Evolutionary conservation across 257 asterid genomes (phyloP).

Genomic region (Datura wrightii): DNA sequence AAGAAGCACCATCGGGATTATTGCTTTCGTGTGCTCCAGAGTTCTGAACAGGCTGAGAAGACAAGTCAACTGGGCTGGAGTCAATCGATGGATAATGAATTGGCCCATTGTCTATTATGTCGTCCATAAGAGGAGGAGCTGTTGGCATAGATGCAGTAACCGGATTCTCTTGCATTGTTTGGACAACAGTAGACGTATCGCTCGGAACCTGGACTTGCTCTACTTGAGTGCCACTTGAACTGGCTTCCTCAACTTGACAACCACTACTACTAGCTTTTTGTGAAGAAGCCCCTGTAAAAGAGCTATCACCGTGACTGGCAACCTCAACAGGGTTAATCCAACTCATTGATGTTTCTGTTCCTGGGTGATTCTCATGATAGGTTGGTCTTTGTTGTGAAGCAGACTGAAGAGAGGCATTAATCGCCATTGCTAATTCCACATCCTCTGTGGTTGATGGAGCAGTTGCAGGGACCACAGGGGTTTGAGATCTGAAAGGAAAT

Average conservation of each 20-base stretch:
- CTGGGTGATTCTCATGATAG: constrained; percentile 38
- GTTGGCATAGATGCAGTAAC: constrained; percentile 53
- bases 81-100: constrained; percentile 82
- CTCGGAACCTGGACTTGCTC: constrained; percentile 38
- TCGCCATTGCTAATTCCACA: constrained; percentile 63
- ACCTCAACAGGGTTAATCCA: constrained; percentile 35
- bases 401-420: constrained; percentile 72
- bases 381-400: constrained; percentile 45
- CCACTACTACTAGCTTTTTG: constrained; percentile 42
- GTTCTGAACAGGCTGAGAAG: constrained; percentile 38
- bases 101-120: constrained; percentile 53
- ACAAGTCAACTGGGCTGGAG: constrained; percentile 48
- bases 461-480: constrained; percentile 55
- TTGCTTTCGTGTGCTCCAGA: constrained; percentile 33
- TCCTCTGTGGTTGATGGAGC: constrained; percentile 67
- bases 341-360: constrained; percentile 50
- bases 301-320: constrained; percentile 38
- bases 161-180: constrained; percentile 41
- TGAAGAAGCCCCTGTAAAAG: constrained; percentile 42
- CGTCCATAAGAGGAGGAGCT: constrained; percentile 59
- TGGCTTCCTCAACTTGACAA: constrained; percentile 43
- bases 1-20: constrained; percentile 50
- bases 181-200: constrained; percentile 36
- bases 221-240: constrained; percentile 40
- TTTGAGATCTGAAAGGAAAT: constrained; percentile 55